Evolutionary conservation across 306 rosid genomes (phyloP).

Genomic region (Cicer bijugum): DNA sequence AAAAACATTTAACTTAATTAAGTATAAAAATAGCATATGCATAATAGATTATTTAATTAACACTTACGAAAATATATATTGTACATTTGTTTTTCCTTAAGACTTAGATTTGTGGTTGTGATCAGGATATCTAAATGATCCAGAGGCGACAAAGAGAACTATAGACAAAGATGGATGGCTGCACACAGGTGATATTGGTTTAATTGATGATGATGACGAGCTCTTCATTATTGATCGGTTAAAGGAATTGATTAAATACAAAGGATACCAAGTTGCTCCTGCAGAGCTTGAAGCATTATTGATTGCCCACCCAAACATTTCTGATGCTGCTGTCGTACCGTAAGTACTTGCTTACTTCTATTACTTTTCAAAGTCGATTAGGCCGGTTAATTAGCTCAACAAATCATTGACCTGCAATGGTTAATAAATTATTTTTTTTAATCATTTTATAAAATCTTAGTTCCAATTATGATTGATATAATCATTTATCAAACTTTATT

Average conservation of each 20-base stretch:
- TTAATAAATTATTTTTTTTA: too few relatives aligned
- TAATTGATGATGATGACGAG: constrained; percentile 65
- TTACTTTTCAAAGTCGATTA: too few relatives aligned
- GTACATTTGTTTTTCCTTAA: neutral
- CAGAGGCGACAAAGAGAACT: constrained; percentile 68
- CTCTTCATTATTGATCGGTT: constrained; percentile 79
- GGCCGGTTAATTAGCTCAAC: too few relatives aligned
- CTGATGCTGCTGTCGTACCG: constrained; percentile 85
- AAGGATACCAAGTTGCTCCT: constrained; percentile 89
- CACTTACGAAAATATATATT: neutral
- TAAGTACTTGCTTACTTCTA: constrained; percentile 22
- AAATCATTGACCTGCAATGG: too few relatives aligned
- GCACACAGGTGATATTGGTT: constrained; percentile 83
- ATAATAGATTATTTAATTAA: neutral
- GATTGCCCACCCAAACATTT: constrained; percentile 63
- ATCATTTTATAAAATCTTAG: too few relatives aligned
- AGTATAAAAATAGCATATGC: too few relatives aligned
- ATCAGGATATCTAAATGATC: constrained; percentile 75
- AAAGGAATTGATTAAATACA: constrained; percentile 83
- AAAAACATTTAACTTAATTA: too few relatives aligned
- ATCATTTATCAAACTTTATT: too few relatives aligned
- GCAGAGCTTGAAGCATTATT: constrained; percentile 88
- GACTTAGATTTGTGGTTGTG: neutral
- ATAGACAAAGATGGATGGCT: constrained; percentile 81
- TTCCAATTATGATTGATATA: too few relatives aligned